phyloP scores from a whole-genome alignment of 2,329 filamentous ascomycete genomes.

The Pseudocercospora crystallina region DNA sequence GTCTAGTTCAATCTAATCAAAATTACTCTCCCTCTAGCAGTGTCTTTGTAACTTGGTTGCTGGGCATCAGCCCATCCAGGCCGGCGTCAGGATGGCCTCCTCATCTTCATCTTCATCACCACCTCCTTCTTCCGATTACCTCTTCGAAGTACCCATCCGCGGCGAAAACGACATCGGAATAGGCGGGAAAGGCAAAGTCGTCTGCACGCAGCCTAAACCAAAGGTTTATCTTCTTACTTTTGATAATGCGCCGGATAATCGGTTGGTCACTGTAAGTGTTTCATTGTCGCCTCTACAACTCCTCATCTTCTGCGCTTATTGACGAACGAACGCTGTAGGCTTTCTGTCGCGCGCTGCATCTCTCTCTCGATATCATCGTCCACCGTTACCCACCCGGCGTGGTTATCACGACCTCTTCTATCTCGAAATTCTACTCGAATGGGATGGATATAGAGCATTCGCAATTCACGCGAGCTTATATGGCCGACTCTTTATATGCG shows the following conservation, averaged over 20 bases:
- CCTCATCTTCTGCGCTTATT: background rate
- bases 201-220: slow-evolving; percentile 60
- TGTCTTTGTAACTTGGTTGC: too few relatives aligned
- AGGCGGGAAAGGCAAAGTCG: slow-evolving; percentile 53
- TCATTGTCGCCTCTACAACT: background rate
- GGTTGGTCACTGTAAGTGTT: slow-evolving; percentile 58
- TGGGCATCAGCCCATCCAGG: too few relatives aligned
- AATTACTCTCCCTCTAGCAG: too few relatives aligned
- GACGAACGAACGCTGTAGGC: slow-evolving; percentile 25
- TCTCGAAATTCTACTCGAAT: slow-evolving; percentile 79
- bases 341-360: slow-evolving; percentile 66
- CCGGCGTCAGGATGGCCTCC: too few relatives aligned
- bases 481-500: slow-evolving; percentile 59
- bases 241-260: slow-evolving; percentile 71
- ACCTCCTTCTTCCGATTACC: background rate
- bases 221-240: slow-evolving; percentile 72
- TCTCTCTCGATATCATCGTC: slow-evolving; percentile 74
- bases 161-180: slow-evolving; percentile 13
- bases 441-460: slow-evolving; percentile 75
- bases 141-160: slow-evolving; percentile 34
- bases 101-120: too few relatives aligned
- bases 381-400: slow-evolving; percentile 68
- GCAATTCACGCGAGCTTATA: slow-evolving; percentile 58
- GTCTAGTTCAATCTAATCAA: too few relatives aligned
- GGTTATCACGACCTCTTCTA: slow-evolving; percentile 71